phyloP scores from a whole-genome alignment of 2,329 filamentous ascomycete species.

The Alternaria panax region DNA sequence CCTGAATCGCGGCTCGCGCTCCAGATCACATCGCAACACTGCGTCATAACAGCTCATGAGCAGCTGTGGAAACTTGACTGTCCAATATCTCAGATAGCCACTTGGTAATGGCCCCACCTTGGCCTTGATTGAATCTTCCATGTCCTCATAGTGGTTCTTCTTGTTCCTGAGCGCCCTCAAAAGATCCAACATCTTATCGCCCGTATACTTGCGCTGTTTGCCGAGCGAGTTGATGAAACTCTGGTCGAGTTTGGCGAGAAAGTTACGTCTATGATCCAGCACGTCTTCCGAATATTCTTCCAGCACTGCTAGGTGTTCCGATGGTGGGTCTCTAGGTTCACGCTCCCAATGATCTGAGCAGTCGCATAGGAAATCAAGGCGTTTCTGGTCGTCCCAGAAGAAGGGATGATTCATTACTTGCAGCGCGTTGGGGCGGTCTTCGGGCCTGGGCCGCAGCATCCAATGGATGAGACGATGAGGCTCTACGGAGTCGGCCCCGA shows the following conservation, averaged over 20 bases:
- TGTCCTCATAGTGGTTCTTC: slow-evolving; percentile 97
- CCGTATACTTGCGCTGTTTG: slow-evolving; percentile 95
- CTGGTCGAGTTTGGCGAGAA: slow-evolving; percentile 76
- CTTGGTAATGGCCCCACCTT: slow-evolving; percentile 78
- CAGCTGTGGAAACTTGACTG: slow-evolving; percentile 76
- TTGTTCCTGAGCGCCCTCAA: slow-evolving; percentile 92
- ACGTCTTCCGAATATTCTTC: slow-evolving; percentile 59
- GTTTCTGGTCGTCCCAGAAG: slow-evolving; percentile 92
- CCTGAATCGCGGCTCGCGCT: slow-evolving; percentile 12
- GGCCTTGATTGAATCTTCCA: slow-evolving; percentile 79
- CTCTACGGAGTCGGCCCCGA: slow-evolving; percentile 86
- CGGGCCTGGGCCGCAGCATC: slow-evolving; percentile 76
- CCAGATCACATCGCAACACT: slow-evolving; percentile 15
- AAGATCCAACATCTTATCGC: slow-evolving; percentile 81
- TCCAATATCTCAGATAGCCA: slow-evolving; percentile 87
- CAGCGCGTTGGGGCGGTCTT: slow-evolving; percentile 73
- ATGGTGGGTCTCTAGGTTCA: slow-evolving; percentile 84
- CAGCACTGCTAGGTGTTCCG: slow-evolving; percentile 67
- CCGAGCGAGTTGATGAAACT: slow-evolving; percentile 89
- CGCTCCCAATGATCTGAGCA: slow-evolving; percentile 97
- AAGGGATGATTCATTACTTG: slow-evolving; percentile 93
- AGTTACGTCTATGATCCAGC: slow-evolving; percentile 71
- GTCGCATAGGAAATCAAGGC: slow-evolving; percentile 91
- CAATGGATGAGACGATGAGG: slow-evolving; percentile 84
- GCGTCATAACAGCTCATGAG: slow-evolving; percentile 77